Base-by-base conservation (phyloP, 1,139 yeast species). In the Protomyces inouyei region DNA sequence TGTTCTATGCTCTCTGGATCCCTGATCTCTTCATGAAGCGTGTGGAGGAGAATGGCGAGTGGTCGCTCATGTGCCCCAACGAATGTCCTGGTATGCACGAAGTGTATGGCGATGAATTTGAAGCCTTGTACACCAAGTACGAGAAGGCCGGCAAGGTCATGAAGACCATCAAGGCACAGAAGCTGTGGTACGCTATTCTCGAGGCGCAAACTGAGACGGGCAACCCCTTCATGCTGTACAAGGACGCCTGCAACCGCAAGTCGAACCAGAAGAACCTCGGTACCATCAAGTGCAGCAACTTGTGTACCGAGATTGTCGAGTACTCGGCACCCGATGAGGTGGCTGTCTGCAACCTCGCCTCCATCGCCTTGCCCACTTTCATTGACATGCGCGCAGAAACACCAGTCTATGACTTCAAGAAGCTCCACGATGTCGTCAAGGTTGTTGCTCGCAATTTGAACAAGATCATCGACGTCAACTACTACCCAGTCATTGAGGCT, bases 171-270 rank as follows among this genome's bases (percentile, higher is more conserved):
- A 86, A 86, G 76, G 96, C 96, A 52, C 95, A 89, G 77, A 88
- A 87, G 77, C 81, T 89, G 67, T 89, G 96, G 96, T 85, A 87
- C 70, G 85, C 91, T 64, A 88, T 89, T 69, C 79, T 89, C 69
- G 95, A 89, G 74, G 87, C 95, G 57, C 96, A 89, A 78, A 88
- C 93, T 64, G 96, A 89, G 79, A 89, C 96, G 43, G 96, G 96
- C 73, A 87, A 90, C 72, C 96, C 96, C 60, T 90, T 87, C 80
- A 88, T 89, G 90, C 81, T 89, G 57, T 89, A 88, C 80, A 89
- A 89, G 78, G 96, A 89, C 78, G 84, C 95, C 53, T 87, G 95
- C 79, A 89, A 89, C 79, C 73, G 80, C 69, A 89, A 90, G 78
- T 81, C 88, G 68, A 89, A 89, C 77, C 96, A 89, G 77, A 84